Evolutionary conservation across 163 green algal species (phyloP).

Genomic region (Smithsoniella earleae): DNA sequence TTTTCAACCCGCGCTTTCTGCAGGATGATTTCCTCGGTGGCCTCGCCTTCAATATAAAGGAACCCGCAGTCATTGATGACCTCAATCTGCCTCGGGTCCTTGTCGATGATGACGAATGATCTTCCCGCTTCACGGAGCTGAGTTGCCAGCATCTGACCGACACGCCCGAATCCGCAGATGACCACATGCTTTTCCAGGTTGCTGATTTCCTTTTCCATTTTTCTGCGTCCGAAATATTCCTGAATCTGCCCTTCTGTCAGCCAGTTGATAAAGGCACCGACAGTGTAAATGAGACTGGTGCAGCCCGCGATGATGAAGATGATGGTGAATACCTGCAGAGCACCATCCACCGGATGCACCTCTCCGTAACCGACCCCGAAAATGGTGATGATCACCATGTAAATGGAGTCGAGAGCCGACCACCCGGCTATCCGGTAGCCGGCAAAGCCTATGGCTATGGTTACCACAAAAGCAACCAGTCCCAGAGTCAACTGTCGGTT

Average conservation of each 20-base stretch:
- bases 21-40: neutral
- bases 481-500: too few relatives aligned
- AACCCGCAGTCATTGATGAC: neutral
- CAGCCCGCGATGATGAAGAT: neutral
- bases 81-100: neutral
- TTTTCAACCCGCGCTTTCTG: neutral
- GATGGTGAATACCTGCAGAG: neutral
- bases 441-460: neutral
- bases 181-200: neutral
- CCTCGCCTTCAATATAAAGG: neutral
- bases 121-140: neutral
- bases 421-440: neutral
- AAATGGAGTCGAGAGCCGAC: neutral
- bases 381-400: slow-evolving; percentile 9
- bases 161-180: neutral
- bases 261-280: neutral
- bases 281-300: neutral
- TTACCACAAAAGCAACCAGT: too few relatives aligned
- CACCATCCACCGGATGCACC: neutral
- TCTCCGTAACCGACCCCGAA: neutral
- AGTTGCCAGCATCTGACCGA: neutral
- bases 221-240: neutral
- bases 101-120: neutral
- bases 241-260: neutral
- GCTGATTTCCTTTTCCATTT: neutral